Evolutionary conservation across 2,329 filamentous ascomycete species (phyloP).

Genomic region (Tolypocladium guangdongense): DNA sequence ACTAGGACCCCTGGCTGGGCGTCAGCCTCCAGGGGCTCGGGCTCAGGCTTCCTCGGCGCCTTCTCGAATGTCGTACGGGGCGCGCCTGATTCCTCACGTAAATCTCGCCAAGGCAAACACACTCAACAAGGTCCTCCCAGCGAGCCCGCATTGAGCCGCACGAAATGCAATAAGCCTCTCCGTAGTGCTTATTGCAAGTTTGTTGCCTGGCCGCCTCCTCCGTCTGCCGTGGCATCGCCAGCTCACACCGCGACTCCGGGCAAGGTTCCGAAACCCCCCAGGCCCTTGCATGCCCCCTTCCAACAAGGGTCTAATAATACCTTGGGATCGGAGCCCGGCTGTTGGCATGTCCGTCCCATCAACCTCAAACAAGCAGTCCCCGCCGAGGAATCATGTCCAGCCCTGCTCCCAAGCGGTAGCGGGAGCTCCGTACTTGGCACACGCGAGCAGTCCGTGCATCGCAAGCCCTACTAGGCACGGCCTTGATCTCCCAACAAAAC

Average conservation of each 20-base stretch:
- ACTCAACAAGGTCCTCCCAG: background rate
- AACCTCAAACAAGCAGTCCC: slow-evolving; percentile 41
- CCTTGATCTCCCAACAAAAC: background rate
- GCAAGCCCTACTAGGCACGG: background rate
- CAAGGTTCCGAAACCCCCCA: background rate
- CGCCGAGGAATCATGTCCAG: background rate
- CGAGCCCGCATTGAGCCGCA: background rate
- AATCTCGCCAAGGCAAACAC: background rate
- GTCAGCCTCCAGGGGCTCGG: background rate
- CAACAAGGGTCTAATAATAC: background rate
- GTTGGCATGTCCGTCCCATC: slow-evolving; percentile 26
- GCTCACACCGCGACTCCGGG: background rate
- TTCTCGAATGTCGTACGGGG: background rate
- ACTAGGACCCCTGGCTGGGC: too few relatives aligned
- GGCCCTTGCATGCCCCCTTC: background rate
- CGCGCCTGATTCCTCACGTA: background rate
- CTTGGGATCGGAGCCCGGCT: slow-evolving; percentile 28
- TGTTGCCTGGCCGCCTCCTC: background rate
- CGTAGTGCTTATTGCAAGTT: background rate
- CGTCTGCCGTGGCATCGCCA: background rate
- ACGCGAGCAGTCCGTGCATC: background rate
- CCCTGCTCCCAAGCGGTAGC: background rate
- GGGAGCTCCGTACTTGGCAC: background rate
- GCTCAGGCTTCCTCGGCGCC: background rate
- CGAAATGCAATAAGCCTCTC: background rate